These are phyloP conservation scores for Aquanectria penicillioides DNA, from an alignment of 2,329 filamentous ascomycete species.

Conservation along the genomic window DNA sequence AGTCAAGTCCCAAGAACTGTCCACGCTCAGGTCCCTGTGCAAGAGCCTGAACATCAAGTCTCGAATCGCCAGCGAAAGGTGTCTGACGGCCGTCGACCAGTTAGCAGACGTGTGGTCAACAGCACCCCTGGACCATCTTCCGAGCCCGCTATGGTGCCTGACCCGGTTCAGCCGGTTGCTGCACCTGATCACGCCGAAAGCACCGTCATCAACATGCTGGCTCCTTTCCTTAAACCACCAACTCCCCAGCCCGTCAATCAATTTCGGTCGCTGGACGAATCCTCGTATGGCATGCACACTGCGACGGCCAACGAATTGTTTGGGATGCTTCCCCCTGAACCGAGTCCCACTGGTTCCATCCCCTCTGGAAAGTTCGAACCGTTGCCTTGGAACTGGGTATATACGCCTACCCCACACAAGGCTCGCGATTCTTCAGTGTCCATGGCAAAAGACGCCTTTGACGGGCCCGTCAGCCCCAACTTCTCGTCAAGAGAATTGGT, in stretches of 20 bases:
- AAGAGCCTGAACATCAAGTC: slow-evolving; percentile 19
- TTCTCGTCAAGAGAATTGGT: slow-evolving; percentile 32
- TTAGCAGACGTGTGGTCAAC: slow-evolving; percentile 9
- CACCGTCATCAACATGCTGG: slow-evolving; percentile 59
- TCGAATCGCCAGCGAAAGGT: slow-evolving; percentile 20
- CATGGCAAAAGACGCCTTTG: slow-evolving; percentile 42
- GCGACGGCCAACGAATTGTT: slow-evolving; percentile 62
- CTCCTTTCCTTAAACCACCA: slow-evolving; percentile 58
- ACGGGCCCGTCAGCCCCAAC: slow-evolving; percentile 36
- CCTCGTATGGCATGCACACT: slow-evolving; percentile 66
- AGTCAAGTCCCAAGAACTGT: not conserved
- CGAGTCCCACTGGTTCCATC: slow-evolving; percentile 43
- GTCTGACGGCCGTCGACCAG: slow-evolving; percentile 14
- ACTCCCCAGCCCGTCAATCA: slow-evolving; percentile 51
- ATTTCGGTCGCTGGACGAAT: slow-evolving; percentile 47
- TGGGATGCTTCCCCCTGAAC: slow-evolving; percentile 49
- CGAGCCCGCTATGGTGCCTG: slow-evolving; percentile 15
- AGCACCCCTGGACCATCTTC: slow-evolving; percentile 14
- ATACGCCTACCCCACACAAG: slow-evolving; percentile 47
- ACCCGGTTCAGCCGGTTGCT: slow-evolving; percentile 21
- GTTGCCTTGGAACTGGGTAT: slow-evolving; percentile 64
- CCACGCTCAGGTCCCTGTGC: not conserved
- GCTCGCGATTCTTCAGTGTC: slow-evolving; percentile 31
- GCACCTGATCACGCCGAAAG: slow-evolving; percentile 46
- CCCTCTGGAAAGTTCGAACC: slow-evolving; percentile 47